phyloP scores from a whole-genome alignment of 805 yeast genomes.

The Trichomonascus vanleenenianus region DNA sequence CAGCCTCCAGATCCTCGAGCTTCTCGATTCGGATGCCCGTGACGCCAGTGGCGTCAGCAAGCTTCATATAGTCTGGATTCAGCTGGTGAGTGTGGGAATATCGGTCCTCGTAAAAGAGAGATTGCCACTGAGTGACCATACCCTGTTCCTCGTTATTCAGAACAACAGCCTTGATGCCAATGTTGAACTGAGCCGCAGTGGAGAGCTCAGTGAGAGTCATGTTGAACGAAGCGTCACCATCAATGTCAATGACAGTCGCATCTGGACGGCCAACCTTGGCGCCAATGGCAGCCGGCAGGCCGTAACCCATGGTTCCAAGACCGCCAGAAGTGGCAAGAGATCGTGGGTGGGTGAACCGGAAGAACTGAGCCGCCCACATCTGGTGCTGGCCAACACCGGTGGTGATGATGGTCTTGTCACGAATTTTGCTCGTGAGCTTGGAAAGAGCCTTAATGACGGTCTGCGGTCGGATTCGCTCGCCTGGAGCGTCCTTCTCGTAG shows the following conservation, averaged over 20 bases:
- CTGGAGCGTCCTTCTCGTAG: conserved; percentile 59
- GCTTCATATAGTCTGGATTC: conserved; percentile 87
- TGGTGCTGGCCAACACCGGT: conserved; percentile 99
- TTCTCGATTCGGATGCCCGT: conserved; percentile 67
- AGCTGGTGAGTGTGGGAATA: conserved; percentile 96
- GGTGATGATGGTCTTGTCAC: conserved; percentile 76
- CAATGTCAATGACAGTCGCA: conserved; percentile 90
- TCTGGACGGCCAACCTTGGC: conserved; percentile 96
- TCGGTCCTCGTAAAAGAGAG: conserved; percentile 92
- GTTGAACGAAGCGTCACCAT: conserved; percentile 98
- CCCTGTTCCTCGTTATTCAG: conserved; percentile 98
- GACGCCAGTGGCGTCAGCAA: conserved; percentile 92
- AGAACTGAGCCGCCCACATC: conserved; percentile 99
- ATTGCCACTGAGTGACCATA: conserved; percentile 99
- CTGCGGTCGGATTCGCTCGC: conserved; percentile 73
- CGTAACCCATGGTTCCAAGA: conserved; percentile 97
- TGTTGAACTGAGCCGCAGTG: conserved; percentile 87
- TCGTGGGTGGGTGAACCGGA: conserved; percentile 89
- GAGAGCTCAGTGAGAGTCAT: conserved; percentile 93
- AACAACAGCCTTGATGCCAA: conserved; percentile 84
- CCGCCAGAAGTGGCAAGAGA: conserved; percentile 98
- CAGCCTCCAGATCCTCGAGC: conserved; percentile 56
- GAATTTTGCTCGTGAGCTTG: conserved; percentile 53
- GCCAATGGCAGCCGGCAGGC: conserved; percentile 96
- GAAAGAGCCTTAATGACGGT: conserved; percentile 77